Evolutionary conservation across 768 basidiomycete species (phyloP), one percentile per base, ranked within the genome.

Genomic region (Collybia sordida): DNA sequence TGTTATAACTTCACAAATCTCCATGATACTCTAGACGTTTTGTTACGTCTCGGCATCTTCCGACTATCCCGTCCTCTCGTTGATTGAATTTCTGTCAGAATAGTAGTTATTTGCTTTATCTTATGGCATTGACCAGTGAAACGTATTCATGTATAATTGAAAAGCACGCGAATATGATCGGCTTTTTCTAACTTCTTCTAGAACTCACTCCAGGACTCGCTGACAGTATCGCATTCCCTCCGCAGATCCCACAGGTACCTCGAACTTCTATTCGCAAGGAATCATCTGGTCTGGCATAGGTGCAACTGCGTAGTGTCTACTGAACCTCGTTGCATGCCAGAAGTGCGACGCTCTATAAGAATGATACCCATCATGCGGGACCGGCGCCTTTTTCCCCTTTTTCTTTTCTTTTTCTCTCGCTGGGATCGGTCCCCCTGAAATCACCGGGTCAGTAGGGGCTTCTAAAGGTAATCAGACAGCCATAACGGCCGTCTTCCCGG

Each of bases 171-270:
- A 15, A 46, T 50, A 56, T 53, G 54, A 50, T 52, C 49, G 15
- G 28, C 46, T 50, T 35, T 22, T 36, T 34, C 36, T 49, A 28
- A 41, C 28, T 41, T 48, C 22, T 47, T 51, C 31, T 41, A 47
- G 25, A 42, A 53, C 44, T 21, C 42, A 47, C 31, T 14, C 31
- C 31, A 31, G 31, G 14, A 31, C 31, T 31, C 31, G 3, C 31
- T 12, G 31, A 31, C 40, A 42, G 28, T 37, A 50, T 62, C 59
- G 60, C 62, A 50, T 59, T 61, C 64, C 56, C 67, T 58, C 67
- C 68, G 67, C 65, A 62, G 65, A 71, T 71, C 66, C 58, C 57
- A 59, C 47, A 42, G 54, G 64, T 64, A 52, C 67, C 67, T 65
- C 53, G 57, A 58, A 53, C 65, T 67, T 68, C 65, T 58, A 64